phyloP scores from a whole-genome alignment of 2,329 filamentous ascomycete species.

The Chrysoporthe cubensis region DNA sequence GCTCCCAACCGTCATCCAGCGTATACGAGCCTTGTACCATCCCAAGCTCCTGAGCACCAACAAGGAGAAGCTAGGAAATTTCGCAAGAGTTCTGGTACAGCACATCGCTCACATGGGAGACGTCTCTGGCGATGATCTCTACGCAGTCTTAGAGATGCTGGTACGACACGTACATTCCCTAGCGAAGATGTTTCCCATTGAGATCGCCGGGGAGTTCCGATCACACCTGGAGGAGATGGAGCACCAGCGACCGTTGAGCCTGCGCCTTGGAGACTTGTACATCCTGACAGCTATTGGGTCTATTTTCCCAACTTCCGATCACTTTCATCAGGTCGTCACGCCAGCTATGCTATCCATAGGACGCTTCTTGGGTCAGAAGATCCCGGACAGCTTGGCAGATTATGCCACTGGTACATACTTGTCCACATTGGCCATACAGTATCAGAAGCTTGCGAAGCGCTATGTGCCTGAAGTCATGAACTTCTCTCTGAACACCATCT shows the following conservation, averaged over 20 bases:
- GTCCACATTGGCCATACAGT: constrained; percentile 78
- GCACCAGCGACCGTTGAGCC: constrained; percentile 52
- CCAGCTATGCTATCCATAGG: constrained; percentile 85
- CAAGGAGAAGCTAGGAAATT: constrained; percentile 76
- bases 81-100: constrained; percentile 68
- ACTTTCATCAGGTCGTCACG: constrained; percentile 94
- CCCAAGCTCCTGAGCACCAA: constrained; percentile 84
- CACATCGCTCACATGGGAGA: constrained; percentile 57
- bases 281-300: constrained; percentile 82
- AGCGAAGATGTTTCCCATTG: constrained; percentile 80
- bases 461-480: constrained; percentile 89
- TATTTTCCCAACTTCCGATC: constrained; percentile 93
- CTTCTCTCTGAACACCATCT: constrained; percentile 76
- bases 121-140: constrained; percentile 52
- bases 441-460: constrained; percentile 80
- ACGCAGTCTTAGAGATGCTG: constrained; percentile 74
- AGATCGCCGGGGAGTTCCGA: constrained; percentile 78
- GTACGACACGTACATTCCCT: constrained; percentile 92
- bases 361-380: constrained; percentile 79
- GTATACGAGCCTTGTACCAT: constrained; percentile 90
- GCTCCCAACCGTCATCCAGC: constrained; percentile 79
- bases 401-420: constrained; percentile 77
- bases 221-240: constrained; percentile 66
- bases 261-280: constrained; percentile 72
- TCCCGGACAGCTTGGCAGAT: constrained; percentile 67